Percentiles rank a stretch among this genome's conserved stretches.
These are phyloP conservation scores for Coniochaeta ligniaria DNA, from an alignment of 2,329 filamentous ascomycete genomes.

Conservation along the genomic window DNA sequence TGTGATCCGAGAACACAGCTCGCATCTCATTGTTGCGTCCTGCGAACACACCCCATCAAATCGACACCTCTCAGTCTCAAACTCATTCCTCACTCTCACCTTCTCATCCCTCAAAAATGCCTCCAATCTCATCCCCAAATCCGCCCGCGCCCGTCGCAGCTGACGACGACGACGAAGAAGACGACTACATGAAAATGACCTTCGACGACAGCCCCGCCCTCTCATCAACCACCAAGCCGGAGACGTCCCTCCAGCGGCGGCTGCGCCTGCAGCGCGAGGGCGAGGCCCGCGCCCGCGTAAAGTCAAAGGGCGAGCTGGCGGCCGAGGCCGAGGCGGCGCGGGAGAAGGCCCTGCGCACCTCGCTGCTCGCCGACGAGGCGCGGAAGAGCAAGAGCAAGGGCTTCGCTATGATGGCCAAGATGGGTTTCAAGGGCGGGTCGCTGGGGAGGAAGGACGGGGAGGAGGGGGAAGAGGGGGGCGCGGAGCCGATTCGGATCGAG, in stretches of 20 bases:
- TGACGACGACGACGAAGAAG: slow-evolving; percentile 49
- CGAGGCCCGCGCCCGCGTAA: slow-evolving; percentile 58
- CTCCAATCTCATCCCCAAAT: not conserved
- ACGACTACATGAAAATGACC: slow-evolving; percentile 97
- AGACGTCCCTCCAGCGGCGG: slow-evolving; percentile 48
- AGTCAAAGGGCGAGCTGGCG: slow-evolving; percentile 79
- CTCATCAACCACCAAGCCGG: slow-evolving; percentile 29
- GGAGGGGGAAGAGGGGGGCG: slow-evolving; percentile 7
- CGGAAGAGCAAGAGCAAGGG: slow-evolving; percentile 62
- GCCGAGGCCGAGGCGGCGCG: slow-evolving; percentile 64
- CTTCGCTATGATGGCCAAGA: slow-evolving; percentile 91
- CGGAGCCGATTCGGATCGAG: slow-evolving; percentile 67
- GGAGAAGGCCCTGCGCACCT: slow-evolving; percentile 69
- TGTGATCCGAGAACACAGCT: too few relatives aligned
- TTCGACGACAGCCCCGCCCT: slow-evolving; percentile 58
- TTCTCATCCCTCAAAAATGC: not conserved
- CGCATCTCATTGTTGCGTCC: too few relatives aligned
- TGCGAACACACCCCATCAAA: too few relatives aligned
- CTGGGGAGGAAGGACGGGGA: slow-evolving; percentile 53
- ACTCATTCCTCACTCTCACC: not conserved
- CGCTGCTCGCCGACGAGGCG: slow-evolving; percentile 52
- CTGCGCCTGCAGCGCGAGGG: slow-evolving; percentile 52
- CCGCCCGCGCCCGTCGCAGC: not conserved
- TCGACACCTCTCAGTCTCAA: not conserved
- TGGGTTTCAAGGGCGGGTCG: slow-evolving; percentile 76